Conservation (phyloP, 148 eudicot genomes). For the Talinum fruticosum region DNA sequence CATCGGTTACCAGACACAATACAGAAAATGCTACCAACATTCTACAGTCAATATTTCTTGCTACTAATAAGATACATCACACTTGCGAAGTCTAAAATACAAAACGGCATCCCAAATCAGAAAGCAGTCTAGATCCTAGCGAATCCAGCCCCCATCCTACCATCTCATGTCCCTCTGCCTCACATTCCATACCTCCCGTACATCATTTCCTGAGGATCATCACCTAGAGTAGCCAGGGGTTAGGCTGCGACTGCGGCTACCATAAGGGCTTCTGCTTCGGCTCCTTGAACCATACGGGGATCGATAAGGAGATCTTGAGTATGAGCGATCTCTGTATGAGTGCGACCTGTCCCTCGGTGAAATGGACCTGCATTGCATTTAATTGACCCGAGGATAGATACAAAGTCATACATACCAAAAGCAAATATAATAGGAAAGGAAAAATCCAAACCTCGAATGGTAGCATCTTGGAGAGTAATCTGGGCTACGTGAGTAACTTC, state of each 20-base stretch:
- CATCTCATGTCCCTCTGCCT: background rate
- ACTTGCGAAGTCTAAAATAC: no score
- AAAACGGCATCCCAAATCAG: no score
- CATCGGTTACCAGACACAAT: no score
- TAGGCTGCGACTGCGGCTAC: conserved; percentile 30
- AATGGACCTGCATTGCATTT: conserved; percentile 46
- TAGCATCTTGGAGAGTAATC: conserved; percentile 49
- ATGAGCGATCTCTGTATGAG: conserved; percentile 58
- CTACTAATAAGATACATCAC: no score
- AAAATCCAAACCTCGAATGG: conserved; percentile 47
- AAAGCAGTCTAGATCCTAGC: no score
- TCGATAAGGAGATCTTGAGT: conserved; percentile 47
- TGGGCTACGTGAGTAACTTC: conserved; percentile 55
- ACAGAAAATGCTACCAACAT: no score
- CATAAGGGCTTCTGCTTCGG: conserved; percentile 31
- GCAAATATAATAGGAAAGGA: background rate
- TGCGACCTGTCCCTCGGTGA: conserved; percentile 56
- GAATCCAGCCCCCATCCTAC: no score
- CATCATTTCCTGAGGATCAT: background rate
- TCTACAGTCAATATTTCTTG: no score
- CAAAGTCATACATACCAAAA: background rate
- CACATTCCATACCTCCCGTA: background rate
- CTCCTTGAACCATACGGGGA: conserved; percentile 48
- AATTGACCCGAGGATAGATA: background rate
- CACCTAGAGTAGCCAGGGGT: conserved; percentile 40